These are phyloP conservation scores for Clarireedia monteithiana DNA, from an alignment of 2,329 filamentous ascomycete genomes.

Conservation along the genomic window DNA sequence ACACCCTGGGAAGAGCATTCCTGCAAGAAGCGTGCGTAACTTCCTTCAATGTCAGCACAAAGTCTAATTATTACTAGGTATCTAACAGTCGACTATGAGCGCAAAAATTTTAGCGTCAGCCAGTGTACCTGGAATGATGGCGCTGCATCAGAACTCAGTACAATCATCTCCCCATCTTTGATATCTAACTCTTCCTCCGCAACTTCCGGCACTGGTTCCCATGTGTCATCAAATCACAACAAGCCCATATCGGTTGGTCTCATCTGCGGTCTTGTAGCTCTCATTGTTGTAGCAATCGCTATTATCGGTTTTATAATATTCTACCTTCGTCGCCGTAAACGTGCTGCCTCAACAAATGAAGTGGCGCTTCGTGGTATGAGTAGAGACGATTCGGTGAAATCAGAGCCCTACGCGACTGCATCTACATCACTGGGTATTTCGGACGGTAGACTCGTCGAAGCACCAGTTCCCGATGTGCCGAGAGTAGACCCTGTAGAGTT, in stretches of 20 bases:
- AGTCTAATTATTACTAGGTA: conserved; percentile 14
- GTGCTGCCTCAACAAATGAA: neutral
- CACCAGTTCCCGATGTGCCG: neutral
- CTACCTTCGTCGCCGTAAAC: neutral
- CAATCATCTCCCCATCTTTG: conserved; percentile 12
- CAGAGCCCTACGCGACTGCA: neutral
- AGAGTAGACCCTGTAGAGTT: neutral
- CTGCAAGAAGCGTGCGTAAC: conserved; percentile 32
- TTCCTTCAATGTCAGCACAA: neutral
- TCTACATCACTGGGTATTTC: neutral
- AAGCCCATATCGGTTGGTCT: neutral
- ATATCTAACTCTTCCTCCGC: neutral
- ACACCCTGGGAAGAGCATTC: conserved; percentile 33
- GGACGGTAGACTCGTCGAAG: neutral
- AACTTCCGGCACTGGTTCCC: conserved; percentile 14
- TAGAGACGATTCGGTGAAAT: neutral
- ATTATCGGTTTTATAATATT: neutral
- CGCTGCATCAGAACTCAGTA: conserved; percentile 8
- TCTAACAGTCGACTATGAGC: conserved; percentile 25
- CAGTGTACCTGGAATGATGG: conserved; percentile 19
- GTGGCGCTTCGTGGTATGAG: neutral
- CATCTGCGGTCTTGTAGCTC: neutral
- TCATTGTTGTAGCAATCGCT: neutral
- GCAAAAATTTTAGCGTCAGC: conserved; percentile 23
- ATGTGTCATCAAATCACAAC: neutral